Percentiles rank a stretch among this genome's conserved stretches.
Evolutionary conservation across 1,139 yeast genomes (phyloP).

Genomic region (Pichia sp.): DNA sequence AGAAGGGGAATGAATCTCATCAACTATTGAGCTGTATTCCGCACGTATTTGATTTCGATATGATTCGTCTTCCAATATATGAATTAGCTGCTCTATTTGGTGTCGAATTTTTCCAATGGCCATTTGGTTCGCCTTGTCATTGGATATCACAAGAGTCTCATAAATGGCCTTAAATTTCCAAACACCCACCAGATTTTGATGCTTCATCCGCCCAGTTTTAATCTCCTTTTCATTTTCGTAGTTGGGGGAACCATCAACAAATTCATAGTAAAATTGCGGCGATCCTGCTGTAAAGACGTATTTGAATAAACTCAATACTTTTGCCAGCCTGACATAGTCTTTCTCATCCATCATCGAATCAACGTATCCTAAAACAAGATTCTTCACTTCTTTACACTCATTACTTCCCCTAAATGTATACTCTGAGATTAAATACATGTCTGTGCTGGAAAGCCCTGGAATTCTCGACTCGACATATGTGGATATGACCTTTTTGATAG

Average conservation of each 20-base stretch:
- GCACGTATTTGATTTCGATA: conserved; percentile 1
- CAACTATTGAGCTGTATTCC: conserved; percentile 3
- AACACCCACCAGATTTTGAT: no score
- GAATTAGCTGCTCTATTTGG: no score
- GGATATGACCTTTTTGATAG: no score
- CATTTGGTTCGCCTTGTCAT: no score
- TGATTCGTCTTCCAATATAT: neutral
- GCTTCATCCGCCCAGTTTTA: no score
- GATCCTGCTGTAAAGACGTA: conserved; percentile 3
- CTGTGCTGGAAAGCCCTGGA: conserved; percentile 2
- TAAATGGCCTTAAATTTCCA: neutral
- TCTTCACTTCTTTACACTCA: conserved; percentile 1
- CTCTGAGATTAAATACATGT: conserved; percentile 2
- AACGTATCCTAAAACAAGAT: neutral
- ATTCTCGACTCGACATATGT: neutral
- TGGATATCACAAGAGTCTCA: no score
- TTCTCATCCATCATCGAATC: neutral
- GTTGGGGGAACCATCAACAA: conserved; percentile 1
- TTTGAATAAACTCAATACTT: neutral
- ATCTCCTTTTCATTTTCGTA: no score
- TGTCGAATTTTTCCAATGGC: no score
- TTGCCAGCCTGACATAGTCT: neutral
- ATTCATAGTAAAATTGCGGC: conserved; percentile 1
- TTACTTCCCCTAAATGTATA: neutral
- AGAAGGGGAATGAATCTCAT: conserved; percentile 5